Conservation (phyloP, 257 asterid species). For the Schizonepeta tenuifolia region DNA sequence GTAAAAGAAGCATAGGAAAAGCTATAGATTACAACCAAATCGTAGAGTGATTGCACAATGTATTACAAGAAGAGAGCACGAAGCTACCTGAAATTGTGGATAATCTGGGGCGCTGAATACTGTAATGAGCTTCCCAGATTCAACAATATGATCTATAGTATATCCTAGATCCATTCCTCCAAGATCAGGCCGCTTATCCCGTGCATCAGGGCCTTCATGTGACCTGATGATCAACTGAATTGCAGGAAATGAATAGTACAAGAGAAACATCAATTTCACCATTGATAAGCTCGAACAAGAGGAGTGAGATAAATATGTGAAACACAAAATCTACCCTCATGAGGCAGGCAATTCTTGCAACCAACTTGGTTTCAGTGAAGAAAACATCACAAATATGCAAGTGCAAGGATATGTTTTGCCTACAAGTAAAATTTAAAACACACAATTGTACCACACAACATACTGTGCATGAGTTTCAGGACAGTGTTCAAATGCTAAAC, state of each 20-base stretch:
- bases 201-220: constrained; percentile 99
- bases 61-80: constrained; percentile 22
- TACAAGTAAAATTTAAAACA: background rate
- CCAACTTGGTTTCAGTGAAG: constrained; percentile 16
- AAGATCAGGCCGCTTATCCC: constrained; percentile 84
- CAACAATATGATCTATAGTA: constrained; percentile 84
- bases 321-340: constrained; percentile 9
- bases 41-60: constrained; percentile 2
- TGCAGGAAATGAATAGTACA: constrained; percentile 31
- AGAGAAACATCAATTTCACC: constrained; percentile 33
- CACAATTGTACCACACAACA: background rate
- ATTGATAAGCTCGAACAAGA: background rate
- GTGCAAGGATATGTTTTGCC: background rate
- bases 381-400: background rate
- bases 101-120: constrained; percentile 98
- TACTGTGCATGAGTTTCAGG: background rate
- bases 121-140: constrained; percentile 87
- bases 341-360: background rate
- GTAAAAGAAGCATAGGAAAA: background rate
- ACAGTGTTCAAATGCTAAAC: background rate
- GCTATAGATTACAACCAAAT: background rate
- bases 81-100: constrained; percentile 93
- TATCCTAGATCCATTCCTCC: constrained; percentile 86
- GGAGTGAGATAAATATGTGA: constrained; percentile 19
- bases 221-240: constrained; percentile 90